phyloP scores from a whole-genome alignment of 352 stramenopile genomes.

The Pythium utonaiense region DNA sequence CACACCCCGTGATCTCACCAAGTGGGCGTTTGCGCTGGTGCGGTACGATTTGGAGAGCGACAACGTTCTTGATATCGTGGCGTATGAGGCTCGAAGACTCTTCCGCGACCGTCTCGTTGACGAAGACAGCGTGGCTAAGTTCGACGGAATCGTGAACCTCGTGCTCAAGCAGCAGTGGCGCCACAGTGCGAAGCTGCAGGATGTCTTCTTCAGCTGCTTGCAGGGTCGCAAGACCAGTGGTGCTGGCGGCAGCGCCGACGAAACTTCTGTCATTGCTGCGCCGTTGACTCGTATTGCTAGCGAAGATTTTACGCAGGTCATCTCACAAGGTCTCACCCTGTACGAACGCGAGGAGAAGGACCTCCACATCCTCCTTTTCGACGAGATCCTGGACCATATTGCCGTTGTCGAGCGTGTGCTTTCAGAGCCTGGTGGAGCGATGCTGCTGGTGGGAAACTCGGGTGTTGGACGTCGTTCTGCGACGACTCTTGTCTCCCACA shows the following conservation, averaged over 20 bases:
- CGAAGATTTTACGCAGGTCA: slow-evolving; percentile 83
- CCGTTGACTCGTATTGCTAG: slow-evolving; percentile 55
- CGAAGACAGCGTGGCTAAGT: slow-evolving; percentile 62
- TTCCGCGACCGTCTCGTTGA: slow-evolving; percentile 92
- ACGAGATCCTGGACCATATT: slow-evolving; percentile 91
- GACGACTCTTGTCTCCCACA: slow-evolving; percentile 82
- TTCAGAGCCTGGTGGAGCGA: slow-evolving; percentile 77
- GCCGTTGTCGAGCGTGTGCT: slow-evolving; percentile 88
- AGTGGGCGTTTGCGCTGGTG: slow-evolving; percentile 88
- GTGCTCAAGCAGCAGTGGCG: slow-evolving; percentile 86
- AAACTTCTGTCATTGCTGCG: slow-evolving; percentile 20
- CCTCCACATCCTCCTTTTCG: slow-evolving; percentile 91
- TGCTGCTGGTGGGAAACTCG: slow-evolving; percentile 87
- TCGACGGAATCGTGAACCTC: slow-evolving; percentile 82
- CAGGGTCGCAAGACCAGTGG: slow-evolving; percentile 36
- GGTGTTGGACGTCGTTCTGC: slow-evolving; percentile 87
- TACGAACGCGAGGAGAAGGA: slow-evolving; percentile 95
- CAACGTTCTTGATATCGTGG: slow-evolving; percentile 88
- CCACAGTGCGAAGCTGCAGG: slow-evolving; percentile 68
- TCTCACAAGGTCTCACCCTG: slow-evolving; percentile 89
- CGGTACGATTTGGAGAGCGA: slow-evolving; percentile 89
- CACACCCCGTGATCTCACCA: slow-evolving; percentile 90
- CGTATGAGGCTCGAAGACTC: slow-evolving; percentile 84
- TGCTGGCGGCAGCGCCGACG: slow-evolving; percentile 1
- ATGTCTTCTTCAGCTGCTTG: slow-evolving; percentile 87